A percentile compares a stretch with the other conserved stretches of the same genome.
These are phyloP conservation scores for Penicillium oxalicum DNA, from an alignment of 2,329 filamentous ascomycete species.

Conservation along the genomic window DNA sequence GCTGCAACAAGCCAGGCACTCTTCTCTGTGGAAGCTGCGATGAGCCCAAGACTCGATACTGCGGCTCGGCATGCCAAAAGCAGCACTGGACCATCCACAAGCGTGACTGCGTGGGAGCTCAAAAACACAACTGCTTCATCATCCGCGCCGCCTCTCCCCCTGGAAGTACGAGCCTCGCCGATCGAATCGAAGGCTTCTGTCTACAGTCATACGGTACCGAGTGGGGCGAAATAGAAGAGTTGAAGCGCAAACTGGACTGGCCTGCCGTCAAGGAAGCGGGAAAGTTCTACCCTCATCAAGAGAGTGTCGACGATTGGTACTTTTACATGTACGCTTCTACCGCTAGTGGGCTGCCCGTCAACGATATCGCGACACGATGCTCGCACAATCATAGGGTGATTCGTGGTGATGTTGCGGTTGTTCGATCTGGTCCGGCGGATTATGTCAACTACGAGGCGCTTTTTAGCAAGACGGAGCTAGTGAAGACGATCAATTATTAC, in stretches of 20 bases:
- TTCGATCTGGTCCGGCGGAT: not conserved
- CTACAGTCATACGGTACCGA: not conserved
- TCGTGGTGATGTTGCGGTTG: not conserved
- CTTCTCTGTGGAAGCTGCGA: not conserved
- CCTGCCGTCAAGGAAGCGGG: not conserved
- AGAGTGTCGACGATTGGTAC: not conserved
- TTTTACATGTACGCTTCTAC: not conserved
- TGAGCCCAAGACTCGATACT: slow-evolving; percentile 3
- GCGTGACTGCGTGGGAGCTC: slow-evolving; percentile 1
- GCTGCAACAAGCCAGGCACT: not conserved
- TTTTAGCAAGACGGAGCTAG: not conserved
- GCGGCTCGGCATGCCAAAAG: slow-evolving; percentile 1
- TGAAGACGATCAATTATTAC: not conserved
- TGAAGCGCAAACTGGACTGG: not conserved
- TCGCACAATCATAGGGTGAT: not conserved
- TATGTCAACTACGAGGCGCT: not conserved
- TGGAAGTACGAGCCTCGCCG: not conserved
- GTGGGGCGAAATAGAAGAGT: not conserved
- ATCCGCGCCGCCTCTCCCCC: not conserved
- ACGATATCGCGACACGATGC: not conserved
- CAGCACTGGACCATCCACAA: slow-evolving; percentile 2
- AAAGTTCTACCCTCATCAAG: not conserved
- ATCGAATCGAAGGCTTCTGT: not conserved
- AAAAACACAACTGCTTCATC: slow-evolving; percentile 7
- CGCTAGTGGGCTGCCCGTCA: not conserved